Base-by-base conservation (phyloP, 2,329 filamentous ascomycete species). In the Huntiella bhutanensis region DNA sequence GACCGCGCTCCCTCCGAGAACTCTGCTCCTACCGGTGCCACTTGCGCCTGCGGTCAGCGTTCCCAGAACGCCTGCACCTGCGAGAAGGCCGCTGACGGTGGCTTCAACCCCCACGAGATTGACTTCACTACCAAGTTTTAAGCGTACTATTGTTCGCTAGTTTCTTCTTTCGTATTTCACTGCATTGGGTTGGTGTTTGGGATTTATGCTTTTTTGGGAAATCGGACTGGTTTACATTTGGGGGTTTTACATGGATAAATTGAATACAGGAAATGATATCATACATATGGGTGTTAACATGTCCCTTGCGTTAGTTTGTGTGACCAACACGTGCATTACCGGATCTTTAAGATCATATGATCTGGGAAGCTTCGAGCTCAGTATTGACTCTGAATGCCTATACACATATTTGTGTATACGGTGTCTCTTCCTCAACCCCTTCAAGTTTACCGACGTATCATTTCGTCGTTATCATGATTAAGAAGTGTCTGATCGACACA, bases 111-210 rank as follows among this genome's bases (percentile, higher is more conserved):
- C 22, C 69, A 80, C 54, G 87, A 95, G 73, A 82, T 73, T 43
- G 87, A 95, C 62, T 95, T 94, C 59, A 95, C 86, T 34, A 84
- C 79, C 46, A 75, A 72, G 65, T 64, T 65, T 54, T 70, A 62
- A 55, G 50, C 28, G 3, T 12, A 7, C n/a, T 5, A 7, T 33
- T 19, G 22, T 35, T 39, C 17, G 36, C 41, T 41, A 13, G 6
- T 28, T 19, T 28, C n/a, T 43, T n/a, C 36, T n/a, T n/a, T 16
- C 13, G 40, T 44, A n/a, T 7, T 46, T 41, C 43, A 11, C 22
- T 28, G 22, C 22, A 28, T 28, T 28, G 22, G 22, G 22, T 8
- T 28, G 22, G 22, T 28, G 22, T 28, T 28, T 28, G 22, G 22
- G 8, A 34, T 35, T 17, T 37, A 10, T 7, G 19, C 5, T 32